These are phyloP conservation scores for Rutstroemia sp. DNA, from an alignment of 2,329 filamentous ascomycete species.

Conservation along the genomic window DNA sequence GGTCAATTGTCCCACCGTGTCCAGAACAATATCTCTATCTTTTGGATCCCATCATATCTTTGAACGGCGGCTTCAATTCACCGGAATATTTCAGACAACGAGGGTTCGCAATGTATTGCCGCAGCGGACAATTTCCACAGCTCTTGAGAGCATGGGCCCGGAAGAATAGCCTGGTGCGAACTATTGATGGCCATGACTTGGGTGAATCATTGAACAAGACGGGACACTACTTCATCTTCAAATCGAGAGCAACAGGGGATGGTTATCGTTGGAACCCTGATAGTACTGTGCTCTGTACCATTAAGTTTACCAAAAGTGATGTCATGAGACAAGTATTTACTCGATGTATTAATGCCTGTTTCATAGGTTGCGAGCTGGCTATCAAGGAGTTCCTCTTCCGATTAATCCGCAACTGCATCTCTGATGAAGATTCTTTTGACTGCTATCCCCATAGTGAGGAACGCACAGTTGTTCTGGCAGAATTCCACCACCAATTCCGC, in stretches of 20 bases:
- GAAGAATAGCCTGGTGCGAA: conserved; percentile 1
- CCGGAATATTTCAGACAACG: conserved; percentile 21
- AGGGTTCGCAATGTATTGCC: conserved; percentile 21
- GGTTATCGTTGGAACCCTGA: conserved; percentile 9
- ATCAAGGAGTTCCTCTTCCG: conserved; percentile 20
- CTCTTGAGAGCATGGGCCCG: conserved; percentile 17
- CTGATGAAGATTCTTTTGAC: conserved; percentile 11
- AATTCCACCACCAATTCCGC: conserved; percentile 21
- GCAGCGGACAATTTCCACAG: conserved; percentile 18
- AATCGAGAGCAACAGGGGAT: conserved; percentile 12
- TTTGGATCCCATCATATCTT: background rate
- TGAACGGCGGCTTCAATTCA: background rate
- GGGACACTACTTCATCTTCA: conserved; percentile 25
- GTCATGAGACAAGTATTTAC: conserved; percentile 12
- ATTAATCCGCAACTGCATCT: conserved; percentile 17
- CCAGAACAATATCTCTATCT: conserved; percentile 2
- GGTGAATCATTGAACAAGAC: conserved; percentile 12
- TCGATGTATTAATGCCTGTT: conserved; percentile 19
- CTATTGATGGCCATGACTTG: conserved; percentile 1
- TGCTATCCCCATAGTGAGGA: conserved; percentile 9
- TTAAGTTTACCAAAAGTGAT: conserved; percentile 14
- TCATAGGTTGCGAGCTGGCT: conserved; percentile 5
- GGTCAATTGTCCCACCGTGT: background rate
- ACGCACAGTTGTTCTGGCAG: conserved; percentile 9
- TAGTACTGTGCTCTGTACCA: conserved; percentile 19